Base-by-base conservation (phyloP, 2,329 filamentous ascomycete species). In the Trichoderma breve region DNA sequence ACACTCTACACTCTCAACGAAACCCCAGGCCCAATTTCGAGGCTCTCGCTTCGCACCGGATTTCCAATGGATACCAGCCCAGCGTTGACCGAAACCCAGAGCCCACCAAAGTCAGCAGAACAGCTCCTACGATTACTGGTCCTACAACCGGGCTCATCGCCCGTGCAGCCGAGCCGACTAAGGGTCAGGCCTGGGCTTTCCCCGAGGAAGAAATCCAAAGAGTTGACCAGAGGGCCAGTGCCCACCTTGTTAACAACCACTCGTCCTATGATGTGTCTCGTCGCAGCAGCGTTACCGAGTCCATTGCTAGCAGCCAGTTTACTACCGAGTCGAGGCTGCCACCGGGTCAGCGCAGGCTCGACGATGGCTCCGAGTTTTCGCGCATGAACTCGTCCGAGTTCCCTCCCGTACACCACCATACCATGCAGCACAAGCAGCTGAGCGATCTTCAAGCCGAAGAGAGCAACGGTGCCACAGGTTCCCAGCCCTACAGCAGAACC, bases 101-200 rank as follows among this genome's bases (percentile, higher is more conserved):
- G 28, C 28, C 82, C 12, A 79, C 82, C 12, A 89, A 87, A 78
- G 84, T 85, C 9, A 84, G 88, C 67, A 87, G 91, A 74, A 91
- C 90, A 2, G 93, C 93, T 3, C 93, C 93, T 6, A 89, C 92
- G 9, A 95, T 95, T 76, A 93, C 91, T 30, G 92, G 92, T 75
- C 92, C 84, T 74, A 91, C 85, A 75, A 90, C 84, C 68, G 88
- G 86, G 81, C 89, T 84, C 77, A 93, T 86, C 83, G 91, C 88
- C 77, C 90, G 84, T 75, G 93, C 93, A 51, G 90, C 92, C 34
- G 91, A 93, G 79, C 92, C 93, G 6, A 95, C 92, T 12, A 94
- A 94, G 80, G 93, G 93, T 79, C 92, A 92, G 79, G 91, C 93
- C 5, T 95, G 93, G 92, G 93, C 93, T 75, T 95, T 95, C 76